Conservation (phyloP, 305 asterid genomes). For the Plantago lanceolata region DNA sequence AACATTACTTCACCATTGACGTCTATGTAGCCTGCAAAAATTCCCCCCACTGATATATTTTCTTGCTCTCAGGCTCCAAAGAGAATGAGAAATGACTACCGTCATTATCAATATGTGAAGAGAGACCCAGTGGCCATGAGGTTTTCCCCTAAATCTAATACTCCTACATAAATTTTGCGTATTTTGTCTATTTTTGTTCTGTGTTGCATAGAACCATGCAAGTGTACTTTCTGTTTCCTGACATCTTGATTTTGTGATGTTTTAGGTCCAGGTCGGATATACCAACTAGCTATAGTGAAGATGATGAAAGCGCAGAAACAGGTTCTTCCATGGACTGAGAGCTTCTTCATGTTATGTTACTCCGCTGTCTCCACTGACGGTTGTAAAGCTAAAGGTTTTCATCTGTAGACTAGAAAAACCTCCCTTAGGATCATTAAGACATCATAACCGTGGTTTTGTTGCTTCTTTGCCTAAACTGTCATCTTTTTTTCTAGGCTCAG, state of each 20-base stretch:
- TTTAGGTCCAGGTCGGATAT: conserved; percentile 46
- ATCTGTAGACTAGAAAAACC: conserved; percentile 17
- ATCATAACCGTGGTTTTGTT: conserved; percentile 5
- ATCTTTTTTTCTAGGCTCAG: conserved; percentile 10
- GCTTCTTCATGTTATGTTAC: not conserved
- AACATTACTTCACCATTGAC: conserved; percentile 1
- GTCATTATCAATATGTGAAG: conserved; percentile 36
- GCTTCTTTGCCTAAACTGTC: conserved; percentile 13
- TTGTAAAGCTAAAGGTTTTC: conserved; percentile 31
- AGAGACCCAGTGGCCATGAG: conserved; percentile 38
- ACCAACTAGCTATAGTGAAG: conserved; percentile 60
- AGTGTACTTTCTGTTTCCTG: not conserved
- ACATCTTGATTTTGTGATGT: conserved; percentile 1
- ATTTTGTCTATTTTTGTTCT: not conserved
- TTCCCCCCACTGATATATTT: conserved; percentile 7
- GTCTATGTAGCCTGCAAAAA: not conserved
- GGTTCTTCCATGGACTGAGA: conserved; percentile 52
- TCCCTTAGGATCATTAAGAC: conserved; percentile 18
- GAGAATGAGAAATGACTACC: conserved; percentile 39
- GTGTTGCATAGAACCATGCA: not conserved
- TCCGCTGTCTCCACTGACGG: conserved; percentile 7
- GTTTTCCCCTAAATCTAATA: conserved; percentile 31
- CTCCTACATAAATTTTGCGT: conserved; percentile 21
- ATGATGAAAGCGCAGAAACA: conserved; percentile 60
- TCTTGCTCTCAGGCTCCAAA: conserved; percentile 40